Evolutionary conservation across 2,329 filamentous ascomycete genomes (phyloP), one percentile per base, ranked within the genome.

Genomic region (Stemphylium vesicarium): DNA sequence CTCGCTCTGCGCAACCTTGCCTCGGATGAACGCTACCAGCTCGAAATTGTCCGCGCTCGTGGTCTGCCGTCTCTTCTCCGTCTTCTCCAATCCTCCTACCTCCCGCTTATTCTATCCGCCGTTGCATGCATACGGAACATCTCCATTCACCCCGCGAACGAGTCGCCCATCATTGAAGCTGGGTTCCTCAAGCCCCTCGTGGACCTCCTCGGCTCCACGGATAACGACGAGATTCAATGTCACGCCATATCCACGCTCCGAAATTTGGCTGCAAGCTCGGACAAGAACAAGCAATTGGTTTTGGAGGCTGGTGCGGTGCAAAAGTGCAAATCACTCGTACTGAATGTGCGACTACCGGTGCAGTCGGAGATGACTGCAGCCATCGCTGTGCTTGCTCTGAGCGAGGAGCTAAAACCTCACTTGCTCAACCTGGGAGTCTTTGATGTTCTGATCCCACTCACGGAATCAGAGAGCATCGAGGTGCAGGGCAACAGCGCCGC

Each of bases 321-420:
- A 74, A 98, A 98, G 76, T 99, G 95, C 86, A 98, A 97, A 78
- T 92, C 98, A 72, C 83, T 99, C 47, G 93, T 99, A 20, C 82
- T 99, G 15, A 89, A 96, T 51, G 95, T 98, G 2, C 92, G 95
- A 0, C 84, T 98, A 43, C 94, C 91, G 35, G 95, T 99, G 2
- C 95, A 99, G 75, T 97, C 93, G 2, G 95, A 99, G 77, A 99
- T 99, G 95, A 99, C 95, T 4, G 95, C 95, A n/a, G 95, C 95
- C 1, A 97, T 99, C 76, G 95, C 95, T 33, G 95, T 99, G 12
- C 83, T 99, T 60, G 95, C 95, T 15, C 80, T 99, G 46, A 97
- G 94, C 66, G 95, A 99, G 69, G 95, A 99, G 61, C 84, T 99
- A 54, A 99, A 99, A 79, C 87, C 90, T 4, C 91, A 96, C 71